Conservation (phyloP, 1,139 yeast genomes). For the Protomyces inouyei region DNA sequence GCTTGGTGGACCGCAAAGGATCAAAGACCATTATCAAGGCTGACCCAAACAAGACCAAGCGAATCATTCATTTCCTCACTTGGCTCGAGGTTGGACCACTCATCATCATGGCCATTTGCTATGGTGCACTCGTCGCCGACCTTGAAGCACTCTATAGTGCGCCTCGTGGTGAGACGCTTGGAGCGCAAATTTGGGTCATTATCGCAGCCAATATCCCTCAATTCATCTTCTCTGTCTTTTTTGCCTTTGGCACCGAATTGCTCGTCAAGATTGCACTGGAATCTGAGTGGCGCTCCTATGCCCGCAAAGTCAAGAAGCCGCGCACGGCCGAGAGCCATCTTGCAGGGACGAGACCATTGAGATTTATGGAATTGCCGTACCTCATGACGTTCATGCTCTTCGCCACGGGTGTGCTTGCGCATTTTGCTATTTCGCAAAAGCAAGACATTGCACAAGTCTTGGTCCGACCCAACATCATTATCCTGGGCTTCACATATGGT, state of each 20-base stretch:
- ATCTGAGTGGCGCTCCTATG: conserved; percentile 2
- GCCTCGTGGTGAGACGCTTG: conserved; percentile 4
- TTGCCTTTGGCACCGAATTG: conserved; percentile 2
- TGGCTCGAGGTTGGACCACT: not conserved
- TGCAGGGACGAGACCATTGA: not conserved
- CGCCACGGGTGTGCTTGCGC: not conserved
- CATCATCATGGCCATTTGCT: not conserved
- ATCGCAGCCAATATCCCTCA: conserved; percentile 12
- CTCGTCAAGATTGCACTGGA: not conserved
- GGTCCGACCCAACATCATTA: not conserved
- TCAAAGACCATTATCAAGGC: not conserved
- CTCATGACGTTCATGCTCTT: not conserved
- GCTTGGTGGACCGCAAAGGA: not conserved
- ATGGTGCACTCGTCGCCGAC: not conserved
- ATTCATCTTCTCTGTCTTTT: conserved; percentile 3
- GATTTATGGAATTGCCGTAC: conserved; percentile 1
- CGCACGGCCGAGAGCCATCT: not conserved
- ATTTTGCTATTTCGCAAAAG: conserved; percentile 8
- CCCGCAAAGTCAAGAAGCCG: not conserved
- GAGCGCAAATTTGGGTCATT: not conserved
- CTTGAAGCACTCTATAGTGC: not conserved
- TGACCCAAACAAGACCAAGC: not conserved
- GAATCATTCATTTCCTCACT: not conserved
- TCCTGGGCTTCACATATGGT: conserved; percentile 2
- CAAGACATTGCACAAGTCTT: conserved; percentile 6